Base-by-base conservation (phyloP, 2,329 filamentous ascomycete genomes). In the Rhynchosporium graminicola region DNA sequence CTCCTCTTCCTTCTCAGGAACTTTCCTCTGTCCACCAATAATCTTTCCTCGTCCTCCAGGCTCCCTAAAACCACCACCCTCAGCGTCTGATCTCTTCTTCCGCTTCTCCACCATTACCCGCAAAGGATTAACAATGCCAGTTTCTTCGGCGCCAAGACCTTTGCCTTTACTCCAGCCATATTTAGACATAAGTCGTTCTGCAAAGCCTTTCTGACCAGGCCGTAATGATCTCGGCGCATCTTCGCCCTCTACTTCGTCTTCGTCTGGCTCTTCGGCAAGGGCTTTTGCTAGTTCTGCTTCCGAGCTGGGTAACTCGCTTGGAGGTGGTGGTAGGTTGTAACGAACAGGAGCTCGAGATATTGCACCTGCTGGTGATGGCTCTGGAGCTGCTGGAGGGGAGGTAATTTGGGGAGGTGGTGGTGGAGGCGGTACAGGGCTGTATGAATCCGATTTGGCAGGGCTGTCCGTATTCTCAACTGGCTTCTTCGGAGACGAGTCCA, bases 151-250 rank as follows among this genome's bases (percentile, higher is more conserved):
- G 68, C 95, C 95, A 3, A 99, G 85, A 26, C 95, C 95, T 65
- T 88, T 84, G 29, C 95, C 95, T 72, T 93, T 89, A 42, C 87
- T 88, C 91, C 93, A 98, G 60, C 95, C 95, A 77, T 97, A 95
- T 74, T 97, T 98, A 65, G 86, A 84, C 86, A 99, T 92, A 61
- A 98, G 84, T 40, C 92, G 89, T 68, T 92, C 86, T 0, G 92
- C 95, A 75, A 97, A 97, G 57, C 88, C 90, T 67, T 87, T 84
- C 75, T 96, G 90, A 15, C 92, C 91, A 0, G 92, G 92, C 2
- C 87, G 86, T 61, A 80, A 84, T 47, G 87, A 88, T 43, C 85
- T 84, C 38, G 80, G 76, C 26, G 75, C 71, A 45, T 77, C 75
- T 63, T 77, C 76, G 40, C 63, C 56, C 40, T 71, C 68, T 26